Evolutionary conservation across 2,329 filamentous ascomycete species (phyloP).

Genomic region (Drechmeria coniospora): DNA sequence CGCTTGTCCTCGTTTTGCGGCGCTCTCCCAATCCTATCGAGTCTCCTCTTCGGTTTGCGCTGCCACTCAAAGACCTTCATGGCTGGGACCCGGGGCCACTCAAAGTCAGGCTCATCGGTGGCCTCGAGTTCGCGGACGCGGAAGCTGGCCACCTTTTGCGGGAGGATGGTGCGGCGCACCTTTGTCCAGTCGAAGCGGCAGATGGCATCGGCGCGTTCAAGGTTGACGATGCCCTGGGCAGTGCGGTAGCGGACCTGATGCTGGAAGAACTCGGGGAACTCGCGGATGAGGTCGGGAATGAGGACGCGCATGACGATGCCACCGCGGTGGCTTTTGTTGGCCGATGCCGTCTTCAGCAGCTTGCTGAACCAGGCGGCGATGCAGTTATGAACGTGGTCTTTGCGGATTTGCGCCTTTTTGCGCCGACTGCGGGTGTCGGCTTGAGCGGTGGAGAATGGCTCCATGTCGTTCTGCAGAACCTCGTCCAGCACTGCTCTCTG

Average conservation of each 20-base stretch:
- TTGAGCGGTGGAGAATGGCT: slow-evolving; percentile 1
- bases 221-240: slow-evolving; percentile 13
- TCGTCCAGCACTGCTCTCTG: slow-evolving; percentile 16
- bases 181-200: slow-evolving; percentile 9
- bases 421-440: slow-evolving; percentile 10
- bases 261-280: slow-evolving; percentile 19
- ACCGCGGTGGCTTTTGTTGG: slow-evolving; percentile 8
- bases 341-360: slow-evolving; percentile 13
- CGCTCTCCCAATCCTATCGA: slow-evolving; percentile 6
- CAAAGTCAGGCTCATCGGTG: slow-evolving; percentile 7
- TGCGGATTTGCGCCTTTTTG: slow-evolving; percentile 12
- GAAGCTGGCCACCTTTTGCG: slow-evolving; percentile 9
- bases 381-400: slow-evolving; percentile 16
- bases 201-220: slow-evolving; percentile 10
- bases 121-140: slow-evolving; percentile 5
- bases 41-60: slow-evolving; percentile 10
- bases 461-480: slow-evolving; percentile 13
- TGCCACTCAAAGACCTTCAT: slow-evolving; percentile 12
- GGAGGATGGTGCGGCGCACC: slow-evolving; percentile 11
- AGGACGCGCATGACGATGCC: slow-evolving; percentile 7
- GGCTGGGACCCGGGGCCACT: slow-evolving; percentile 9
- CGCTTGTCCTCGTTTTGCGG: slow-evolving; percentile 7
- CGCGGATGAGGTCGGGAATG: slow-evolving; percentile 17
- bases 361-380: slow-evolving; percentile 13
- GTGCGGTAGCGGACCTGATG: slow-evolving; percentile 16